Evolutionary conservation across 1,284 basidiomycete genomes (phyloP).

Genomic region (Amylostereum areolatum): DNA sequence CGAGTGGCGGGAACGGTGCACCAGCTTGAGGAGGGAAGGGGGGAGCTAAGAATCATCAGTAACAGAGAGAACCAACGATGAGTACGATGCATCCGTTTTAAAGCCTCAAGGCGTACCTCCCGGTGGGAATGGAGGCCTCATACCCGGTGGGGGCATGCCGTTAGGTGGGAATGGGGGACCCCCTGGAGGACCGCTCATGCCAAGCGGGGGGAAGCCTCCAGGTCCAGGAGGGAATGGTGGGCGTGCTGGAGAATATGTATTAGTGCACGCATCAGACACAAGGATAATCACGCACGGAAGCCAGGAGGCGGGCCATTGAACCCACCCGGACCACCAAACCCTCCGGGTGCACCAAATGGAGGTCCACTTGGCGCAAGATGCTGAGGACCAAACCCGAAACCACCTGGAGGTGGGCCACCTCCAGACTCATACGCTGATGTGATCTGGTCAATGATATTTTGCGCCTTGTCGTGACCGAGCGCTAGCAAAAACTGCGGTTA

Average conservation of each 20-base stretch:
- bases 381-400: constrained; percentile 75
- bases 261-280: constrained; percentile 8
- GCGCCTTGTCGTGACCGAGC: constrained; percentile 93
- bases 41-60: constrained; percentile 22
- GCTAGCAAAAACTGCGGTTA: constrained; percentile 39
- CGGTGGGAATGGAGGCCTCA: constrained; percentile 27
- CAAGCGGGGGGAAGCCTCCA: constrained; percentile 35
- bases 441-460: constrained; percentile 95
- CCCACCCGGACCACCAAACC: constrained; percentile 39
- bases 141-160: constrained; percentile 25
- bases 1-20: constrained; percentile 52
- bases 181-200: constrained; percentile 41
- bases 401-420: constrained; percentile 78
- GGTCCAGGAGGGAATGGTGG: constrained; percentile 67
- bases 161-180: constrained; percentile 30
- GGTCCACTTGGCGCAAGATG: constrained; percentile 39
- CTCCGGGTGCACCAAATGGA: constrained; percentile 25
- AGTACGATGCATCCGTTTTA: constrained; percentile 13
- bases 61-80: not conserved
- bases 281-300: constrained; percentile 36
- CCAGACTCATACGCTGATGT: constrained; percentile 85
- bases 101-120: constrained; percentile 19
- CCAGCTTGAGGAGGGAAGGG: constrained; percentile 57
- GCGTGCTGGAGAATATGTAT: constrained; percentile 31
- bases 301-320: constrained; percentile 34